A percentile compares a stretch with the other conserved stretches of the same genome.
Evolutionary conservation across 306 rosid genomes (phyloP).

Genomic region (Cicer cuneatum): DNA sequence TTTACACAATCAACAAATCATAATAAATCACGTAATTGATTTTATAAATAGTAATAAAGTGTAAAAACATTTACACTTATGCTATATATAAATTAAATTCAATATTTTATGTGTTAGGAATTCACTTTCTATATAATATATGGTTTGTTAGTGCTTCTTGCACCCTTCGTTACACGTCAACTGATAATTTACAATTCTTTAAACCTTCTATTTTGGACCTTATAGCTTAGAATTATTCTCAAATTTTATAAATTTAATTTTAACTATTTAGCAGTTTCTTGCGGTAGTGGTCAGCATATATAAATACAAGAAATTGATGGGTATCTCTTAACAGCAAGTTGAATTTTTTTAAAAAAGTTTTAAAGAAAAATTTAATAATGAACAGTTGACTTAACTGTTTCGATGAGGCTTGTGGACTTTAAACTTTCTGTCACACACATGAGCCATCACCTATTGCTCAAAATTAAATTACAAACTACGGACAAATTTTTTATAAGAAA

Average conservation of each 20-base stretch:
- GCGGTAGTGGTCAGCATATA: conserved; percentile 33
- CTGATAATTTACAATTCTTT: neutral
- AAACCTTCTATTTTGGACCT: conserved; percentile 5
- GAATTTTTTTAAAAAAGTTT: neutral
- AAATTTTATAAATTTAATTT: neutral
- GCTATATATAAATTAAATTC: too few relatives aligned
- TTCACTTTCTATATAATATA: conserved; percentile 32
- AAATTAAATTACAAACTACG: conserved; percentile 27
- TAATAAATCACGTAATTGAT: too few relatives aligned
- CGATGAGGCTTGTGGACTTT: neutral
- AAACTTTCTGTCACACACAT: conserved; percentile 35
- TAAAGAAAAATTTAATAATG: neutral
- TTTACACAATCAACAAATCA: too few relatives aligned
- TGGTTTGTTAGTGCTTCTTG: neutral
- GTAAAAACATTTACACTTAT: too few relatives aligned
- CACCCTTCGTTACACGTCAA: neutral
- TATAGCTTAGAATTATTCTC: neutral
- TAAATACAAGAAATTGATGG: conserved; percentile 33
- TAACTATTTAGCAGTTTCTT: conserved; percentile 17
- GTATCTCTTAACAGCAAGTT: conserved; percentile 20
- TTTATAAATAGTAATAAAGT: too few relatives aligned
- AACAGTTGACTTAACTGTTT: conserved; percentile 36
- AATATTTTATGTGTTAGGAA: neutral
- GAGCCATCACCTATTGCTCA: conserved; percentile 18
- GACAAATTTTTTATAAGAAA: conserved; percentile 36